phyloP scores from a whole-genome alignment of 2,329 filamentous ascomycete genomes.

The Fonsecaea pedrosoi region DNA sequence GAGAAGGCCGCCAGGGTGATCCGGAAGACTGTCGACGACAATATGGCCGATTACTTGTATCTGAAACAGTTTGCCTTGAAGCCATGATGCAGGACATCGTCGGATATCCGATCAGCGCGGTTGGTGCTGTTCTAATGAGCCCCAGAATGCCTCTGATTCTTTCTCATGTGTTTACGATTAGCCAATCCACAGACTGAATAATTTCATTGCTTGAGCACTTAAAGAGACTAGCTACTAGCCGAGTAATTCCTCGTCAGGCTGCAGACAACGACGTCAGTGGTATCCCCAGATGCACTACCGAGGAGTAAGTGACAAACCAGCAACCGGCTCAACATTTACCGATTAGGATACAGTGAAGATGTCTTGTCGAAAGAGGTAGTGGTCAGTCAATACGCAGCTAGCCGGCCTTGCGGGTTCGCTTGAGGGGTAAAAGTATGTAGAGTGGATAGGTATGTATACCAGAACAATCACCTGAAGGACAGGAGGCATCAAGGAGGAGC shows the following conservation, averaged over 20 bases:
- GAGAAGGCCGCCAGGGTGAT: conserved; percentile 65
- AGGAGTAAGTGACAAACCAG: background rate
- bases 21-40: conserved; percentile 63
- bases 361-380: background rate
- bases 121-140: background rate
- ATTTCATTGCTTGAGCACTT: background rate
- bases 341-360: background rate
- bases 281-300: background rate
- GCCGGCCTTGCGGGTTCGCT: background rate
- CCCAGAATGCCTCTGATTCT: conserved; percentile 2
- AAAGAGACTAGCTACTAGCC: background rate
- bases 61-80: conserved; percentile 70
- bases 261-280: background rate
- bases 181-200: background rate
- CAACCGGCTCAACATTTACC: conserved; percentile 16
- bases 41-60: conserved; percentile 68
- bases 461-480: background rate
- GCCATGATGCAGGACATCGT: conserved; percentile 41
- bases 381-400: background rate
- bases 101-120: background rate
- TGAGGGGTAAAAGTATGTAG: background rate
- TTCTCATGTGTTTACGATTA: background rate
- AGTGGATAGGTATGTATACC: background rate
- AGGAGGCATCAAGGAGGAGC: background rate
- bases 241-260: background rate